Evolutionary conservation across 768 basidiomycete species (phyloP).

Genomic region (Lentinula raphanica): DNA sequence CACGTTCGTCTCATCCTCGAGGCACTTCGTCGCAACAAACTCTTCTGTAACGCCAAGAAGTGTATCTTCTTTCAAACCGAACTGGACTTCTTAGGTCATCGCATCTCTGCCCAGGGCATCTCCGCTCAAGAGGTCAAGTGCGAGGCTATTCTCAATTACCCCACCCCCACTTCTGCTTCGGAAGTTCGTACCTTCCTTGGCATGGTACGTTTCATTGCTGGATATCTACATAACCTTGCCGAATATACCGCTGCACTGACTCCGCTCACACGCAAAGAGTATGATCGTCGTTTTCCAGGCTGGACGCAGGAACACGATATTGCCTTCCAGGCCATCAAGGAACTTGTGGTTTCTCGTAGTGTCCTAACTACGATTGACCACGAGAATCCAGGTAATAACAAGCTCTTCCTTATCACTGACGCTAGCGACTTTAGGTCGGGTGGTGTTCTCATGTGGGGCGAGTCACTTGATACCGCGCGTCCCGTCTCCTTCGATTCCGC

Average conservation of each 20-base stretch:
- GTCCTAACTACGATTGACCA: constrained; percentile 28
- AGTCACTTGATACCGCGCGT: constrained; percentile 19
- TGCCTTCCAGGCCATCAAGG: constrained; percentile 26
- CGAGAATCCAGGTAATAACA: constrained; percentile 17
- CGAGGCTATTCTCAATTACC: constrained; percentile 17
- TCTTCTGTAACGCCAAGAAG: constrained; percentile 21
- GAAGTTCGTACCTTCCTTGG: constrained; percentile 20
- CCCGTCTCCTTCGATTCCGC: constrained; percentile 25
- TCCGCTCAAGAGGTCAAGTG: constrained; percentile 16
- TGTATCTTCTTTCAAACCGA: constrained; percentile 4
- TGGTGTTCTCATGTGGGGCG: constrained; percentile 20
- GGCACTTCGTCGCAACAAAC: constrained; percentile 1
- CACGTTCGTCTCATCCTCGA: constrained; percentile 14
- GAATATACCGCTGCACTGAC: constrained; percentile 14
- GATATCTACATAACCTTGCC: constrained; percentile 11
- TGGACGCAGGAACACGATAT: constrained; percentile 18
- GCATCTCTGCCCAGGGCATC: constrained; percentile 18
- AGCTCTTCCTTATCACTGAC: constrained; percentile 28
- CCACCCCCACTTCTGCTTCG: constrained; percentile 8
- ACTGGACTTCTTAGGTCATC: constrained; percentile 18
- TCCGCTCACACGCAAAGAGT: constrained; percentile 15
- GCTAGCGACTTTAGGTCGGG: constrained; percentile 23
- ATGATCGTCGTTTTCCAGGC: constrained; percentile 9
- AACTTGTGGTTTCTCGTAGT: constrained; percentile 21
- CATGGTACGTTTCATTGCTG: constrained; percentile 15